A percentile compares a stretch with the other conserved stretches of the same genome.
Conservation (phyloP, 441 rosid genomes). For the Gossypium lobatum region DNA sequence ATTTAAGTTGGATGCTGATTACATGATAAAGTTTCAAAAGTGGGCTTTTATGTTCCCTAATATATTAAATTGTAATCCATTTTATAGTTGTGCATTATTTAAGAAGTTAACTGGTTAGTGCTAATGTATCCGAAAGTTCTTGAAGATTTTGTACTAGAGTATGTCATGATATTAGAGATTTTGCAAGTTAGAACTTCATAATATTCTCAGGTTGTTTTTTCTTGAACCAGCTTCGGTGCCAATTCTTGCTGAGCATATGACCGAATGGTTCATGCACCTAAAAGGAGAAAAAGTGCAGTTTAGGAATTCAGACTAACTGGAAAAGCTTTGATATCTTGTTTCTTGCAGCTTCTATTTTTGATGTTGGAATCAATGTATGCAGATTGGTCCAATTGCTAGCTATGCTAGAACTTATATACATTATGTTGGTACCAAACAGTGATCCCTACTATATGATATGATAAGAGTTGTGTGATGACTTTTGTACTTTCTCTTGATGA, state of each 20-base stretch:
- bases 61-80: background rate
- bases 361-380: background rate
- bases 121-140: background rate
- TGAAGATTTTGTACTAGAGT: background rate
- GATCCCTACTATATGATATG: background rate
- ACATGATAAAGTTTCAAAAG: background rate
- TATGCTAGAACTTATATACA: too few relatives aligned
- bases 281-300: background rate
- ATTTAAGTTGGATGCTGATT: background rate
- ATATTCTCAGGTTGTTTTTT: background rate
- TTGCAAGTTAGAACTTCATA: background rate
- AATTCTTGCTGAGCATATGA: background rate
- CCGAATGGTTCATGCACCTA: background rate
- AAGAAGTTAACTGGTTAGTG: background rate
- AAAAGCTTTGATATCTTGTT: background rate
- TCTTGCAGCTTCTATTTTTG: too few relatives aligned
- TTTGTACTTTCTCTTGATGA: background rate
- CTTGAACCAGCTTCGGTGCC: background rate
- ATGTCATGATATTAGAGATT: background rate
- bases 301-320: slow-evolving; percentile 11
- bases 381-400: too few relatives aligned
- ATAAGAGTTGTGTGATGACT: background rate
- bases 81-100: background rate
- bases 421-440: background rate
- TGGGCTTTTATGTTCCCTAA: background rate